These are phyloP conservation scores for Talinum fruticosum DNA, from an alignment of 148 eudicot genomes.

Conservation along the genomic window DNA sequence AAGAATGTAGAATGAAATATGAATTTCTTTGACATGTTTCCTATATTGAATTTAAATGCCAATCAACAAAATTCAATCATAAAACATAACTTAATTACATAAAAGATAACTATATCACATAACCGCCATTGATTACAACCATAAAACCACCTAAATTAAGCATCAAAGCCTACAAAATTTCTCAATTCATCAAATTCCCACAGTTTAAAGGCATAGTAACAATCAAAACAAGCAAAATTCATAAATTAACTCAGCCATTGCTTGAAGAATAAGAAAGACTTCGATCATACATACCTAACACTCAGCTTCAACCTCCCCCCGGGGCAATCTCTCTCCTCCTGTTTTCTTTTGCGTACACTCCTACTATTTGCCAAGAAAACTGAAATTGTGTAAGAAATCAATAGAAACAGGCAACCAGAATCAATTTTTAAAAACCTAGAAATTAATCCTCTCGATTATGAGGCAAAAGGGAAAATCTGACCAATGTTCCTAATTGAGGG, in stretches of 20 bases:
- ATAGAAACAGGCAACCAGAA: not conserved
- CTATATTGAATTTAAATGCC: not conserved
- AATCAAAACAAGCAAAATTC: not conserved
- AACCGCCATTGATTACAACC: not conserved
- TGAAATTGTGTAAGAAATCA: not conserved
- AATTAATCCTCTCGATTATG: not conserved
- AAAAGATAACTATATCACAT: not conserved
- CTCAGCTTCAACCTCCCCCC: not conserved
- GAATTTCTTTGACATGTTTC: not conserved
- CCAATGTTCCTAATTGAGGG: not conserved
- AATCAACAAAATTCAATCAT: not conserved
- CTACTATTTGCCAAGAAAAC: not conserved
- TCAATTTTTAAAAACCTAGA: not conserved
- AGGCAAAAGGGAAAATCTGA: not conserved
- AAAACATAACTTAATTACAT: not conserved
- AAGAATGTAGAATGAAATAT: not conserved
- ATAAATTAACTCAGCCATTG: not conserved
- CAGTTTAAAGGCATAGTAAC: not conserved
- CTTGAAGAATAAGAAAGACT: not conserved
- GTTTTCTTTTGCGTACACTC: not conserved
- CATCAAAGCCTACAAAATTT: not conserved
- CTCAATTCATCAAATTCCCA: not conserved
- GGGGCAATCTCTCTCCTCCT: not conserved
- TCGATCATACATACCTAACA: not conserved
- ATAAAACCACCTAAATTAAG: not conserved